Percentiles rank a stretch among this genome's conserved stretches.
Evolutionary conservation across 768 basidiomycete species (phyloP).

Genomic region (Pulveroboletus sp.): DNA sequence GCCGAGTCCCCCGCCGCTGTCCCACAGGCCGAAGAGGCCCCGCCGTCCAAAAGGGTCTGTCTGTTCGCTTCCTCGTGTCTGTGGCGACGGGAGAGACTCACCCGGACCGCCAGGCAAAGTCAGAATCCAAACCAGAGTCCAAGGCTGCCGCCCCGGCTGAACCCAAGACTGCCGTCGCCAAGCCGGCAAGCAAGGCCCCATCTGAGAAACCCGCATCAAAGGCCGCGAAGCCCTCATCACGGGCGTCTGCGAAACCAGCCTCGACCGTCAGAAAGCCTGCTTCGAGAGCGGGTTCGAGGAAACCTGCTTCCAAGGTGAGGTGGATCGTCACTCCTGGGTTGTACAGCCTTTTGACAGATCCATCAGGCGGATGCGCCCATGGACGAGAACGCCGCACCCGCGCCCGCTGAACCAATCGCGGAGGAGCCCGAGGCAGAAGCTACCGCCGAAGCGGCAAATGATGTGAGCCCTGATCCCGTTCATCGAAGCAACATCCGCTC

Average conservation of each 20-base stretch:
- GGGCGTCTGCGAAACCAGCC: conserved; percentile 39
- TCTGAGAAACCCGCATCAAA: conserved; percentile 42
- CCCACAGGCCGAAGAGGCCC: conserved; percentile 38
- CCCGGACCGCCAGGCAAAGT: conserved; percentile 37
- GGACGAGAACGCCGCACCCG: conserved; percentile 38
- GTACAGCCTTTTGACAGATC: not conserved
- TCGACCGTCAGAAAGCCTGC: conserved; percentile 51
- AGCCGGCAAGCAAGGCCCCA: conserved; percentile 32
- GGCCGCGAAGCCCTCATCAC: conserved; percentile 38
- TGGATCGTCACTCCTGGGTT: not conserved
- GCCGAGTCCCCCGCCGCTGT: conserved; percentile 39
- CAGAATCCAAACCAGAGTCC: conserved; percentile 32
- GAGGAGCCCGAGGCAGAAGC: conserved; percentile 51
- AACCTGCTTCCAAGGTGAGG: conserved; percentile 59
- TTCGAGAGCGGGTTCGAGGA: conserved; percentile 57
- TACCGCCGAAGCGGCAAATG: conserved; percentile 37
- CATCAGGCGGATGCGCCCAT: conserved; percentile 34
- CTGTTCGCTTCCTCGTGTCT: conserved; percentile 4
- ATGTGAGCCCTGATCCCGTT: conserved; percentile 12
- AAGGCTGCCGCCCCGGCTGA: conserved; percentile 31
- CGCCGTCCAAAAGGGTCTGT: conserved; percentile 62
- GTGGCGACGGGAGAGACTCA: not conserved
- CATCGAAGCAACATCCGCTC: not conserved
- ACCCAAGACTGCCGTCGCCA: conserved; percentile 29
- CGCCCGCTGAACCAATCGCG: conserved; percentile 44